Evolutionary conservation across 2,329 filamentous ascomycete genomes (phyloP), one percentile per base, ranked within the genome.

Genomic region (Microdochium bolleyi): DNA sequence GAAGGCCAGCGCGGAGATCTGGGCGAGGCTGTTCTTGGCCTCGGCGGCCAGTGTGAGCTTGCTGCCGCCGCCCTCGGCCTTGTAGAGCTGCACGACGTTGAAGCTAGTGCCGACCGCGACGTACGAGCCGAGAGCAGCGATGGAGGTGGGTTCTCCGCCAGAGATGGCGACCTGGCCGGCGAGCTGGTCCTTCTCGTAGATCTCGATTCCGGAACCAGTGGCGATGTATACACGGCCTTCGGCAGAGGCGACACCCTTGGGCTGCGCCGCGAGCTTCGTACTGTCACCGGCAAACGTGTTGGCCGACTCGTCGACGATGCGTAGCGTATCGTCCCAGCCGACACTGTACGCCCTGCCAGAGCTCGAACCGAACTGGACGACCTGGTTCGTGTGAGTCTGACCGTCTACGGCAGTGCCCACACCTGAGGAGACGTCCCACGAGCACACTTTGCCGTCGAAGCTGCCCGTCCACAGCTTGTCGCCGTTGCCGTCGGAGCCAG

Each of bases 241-340:
- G 1, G 77, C 74, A 3, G 83, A 77, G 7, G 80, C 76, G 38
- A 92, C 73, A 37, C 85, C 87, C 69, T 88, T 92, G 2, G 94
- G 94, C 64, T 97, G 94, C 19, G 85, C 86, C 2, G 82, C 76
- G 21, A 95, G 79, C 64, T 87, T 85, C 30, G 78, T 71, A 1
- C 82, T 75, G 50, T 78, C 77, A 52, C 88, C 89, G 5, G 85
- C 78, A 67, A 95, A 96, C 0, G 85, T 88, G 62, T 83, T 86
- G 51, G 85, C 82, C 1, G 83, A 78, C 54, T 87, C 78, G 58
- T 95, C 91, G 34, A 95, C 78, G 46, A 82, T 86, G 56, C 91
- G 86, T 34, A 97, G 76, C 1, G 86, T 90, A 67, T 99, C 94
- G 65, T 99, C 94, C 94, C 92, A 99, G 57, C 86, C 92, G 51